Conservation (phyloP, 78 protist species). For the Capsaspora owczarzaki region DNA sequence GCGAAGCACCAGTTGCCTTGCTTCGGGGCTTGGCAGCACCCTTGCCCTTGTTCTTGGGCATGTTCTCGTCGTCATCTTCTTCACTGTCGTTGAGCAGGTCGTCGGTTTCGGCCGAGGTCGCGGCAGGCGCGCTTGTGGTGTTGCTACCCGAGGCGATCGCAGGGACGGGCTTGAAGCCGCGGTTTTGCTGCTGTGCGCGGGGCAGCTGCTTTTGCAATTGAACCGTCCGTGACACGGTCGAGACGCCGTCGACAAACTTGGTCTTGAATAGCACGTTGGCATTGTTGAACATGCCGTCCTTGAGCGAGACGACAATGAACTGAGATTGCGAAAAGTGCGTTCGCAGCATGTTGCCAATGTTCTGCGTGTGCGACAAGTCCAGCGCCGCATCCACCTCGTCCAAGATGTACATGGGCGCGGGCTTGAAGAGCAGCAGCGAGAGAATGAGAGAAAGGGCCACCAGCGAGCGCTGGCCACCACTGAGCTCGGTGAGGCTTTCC, state of each 20-base stretch:
- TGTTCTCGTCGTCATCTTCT: no score
- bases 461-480: slow-evolving; percentile 95
- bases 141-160: no score
- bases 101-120: no score
- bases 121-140: no score
- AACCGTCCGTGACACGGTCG: slow-evolving; percentile 44
- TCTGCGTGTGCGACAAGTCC: slow-evolving; percentile 95
- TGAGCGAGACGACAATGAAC: slow-evolving; percentile 86
- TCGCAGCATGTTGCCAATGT: slow-evolving; percentile 77
- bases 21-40: no score
- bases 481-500: slow-evolving; percentile 89
- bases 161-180: no score
- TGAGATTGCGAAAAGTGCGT: slow-evolving; percentile 70
- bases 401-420: slow-evolving; percentile 99
- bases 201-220: no score
- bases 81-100: no score
- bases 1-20: no score
- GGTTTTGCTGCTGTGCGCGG: no score
- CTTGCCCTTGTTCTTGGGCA: no score
- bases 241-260: slow-evolving; percentile 70
- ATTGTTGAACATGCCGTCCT: slow-evolving; percentile 85
- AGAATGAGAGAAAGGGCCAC: slow-evolving; percentile 96
- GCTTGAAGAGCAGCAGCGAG: slow-evolving; percentile 92
- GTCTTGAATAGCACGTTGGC: slow-evolving; percentile 93
- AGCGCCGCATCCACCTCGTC: slow-evolving; percentile 99